Percentiles rank a stretch among this genome's conserved stretches.
phyloP scores from a whole-genome alignment of 768 basidiomycete genomes.

The Lactarius pseudohatsudake region DNA sequence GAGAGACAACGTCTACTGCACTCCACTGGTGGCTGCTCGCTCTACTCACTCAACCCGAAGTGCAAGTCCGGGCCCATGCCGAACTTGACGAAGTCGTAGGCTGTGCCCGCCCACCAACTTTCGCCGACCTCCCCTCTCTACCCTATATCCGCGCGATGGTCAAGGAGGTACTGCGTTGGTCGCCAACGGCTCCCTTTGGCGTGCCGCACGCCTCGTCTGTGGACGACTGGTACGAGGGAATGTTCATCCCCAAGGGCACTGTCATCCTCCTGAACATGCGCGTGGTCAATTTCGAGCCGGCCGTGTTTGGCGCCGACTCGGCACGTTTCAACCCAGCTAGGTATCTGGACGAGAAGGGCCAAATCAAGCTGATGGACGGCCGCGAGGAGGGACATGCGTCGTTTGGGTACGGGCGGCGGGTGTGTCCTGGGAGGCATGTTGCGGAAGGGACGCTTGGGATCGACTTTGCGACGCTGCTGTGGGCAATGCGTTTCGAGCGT shows the following conservation, averaged over 20 bases:
- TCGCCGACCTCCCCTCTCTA: not conserved
- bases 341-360: not conserved
- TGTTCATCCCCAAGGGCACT: not conserved
- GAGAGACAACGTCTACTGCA: not conserved
- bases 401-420: not conserved
- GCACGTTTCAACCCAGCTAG: not conserved
- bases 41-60: not conserved
- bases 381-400: not conserved
- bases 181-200: constrained; percentile 13
- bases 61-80: not conserved
- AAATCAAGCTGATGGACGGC: not conserved
- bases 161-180: not conserved
- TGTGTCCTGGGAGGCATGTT: not conserved
- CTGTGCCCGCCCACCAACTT: not conserved
- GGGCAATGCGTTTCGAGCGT: constrained; percentile 1
- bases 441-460: not conserved
- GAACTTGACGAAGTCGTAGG: not conserved
- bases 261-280: not conserved
- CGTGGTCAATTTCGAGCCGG: not conserved
- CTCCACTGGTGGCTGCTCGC: not conserved
- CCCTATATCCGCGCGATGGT: constrained; percentile 1
- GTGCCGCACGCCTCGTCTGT: not conserved
- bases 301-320: not conserved
- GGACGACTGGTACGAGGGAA: not conserved
- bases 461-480: constrained; percentile 6